A percentile compares a stretch with the other conserved stretches of the same genome.
Conservation (phyloP, 371 early-diverging fungal genomes). For the Mortierella sp. region DNA sequence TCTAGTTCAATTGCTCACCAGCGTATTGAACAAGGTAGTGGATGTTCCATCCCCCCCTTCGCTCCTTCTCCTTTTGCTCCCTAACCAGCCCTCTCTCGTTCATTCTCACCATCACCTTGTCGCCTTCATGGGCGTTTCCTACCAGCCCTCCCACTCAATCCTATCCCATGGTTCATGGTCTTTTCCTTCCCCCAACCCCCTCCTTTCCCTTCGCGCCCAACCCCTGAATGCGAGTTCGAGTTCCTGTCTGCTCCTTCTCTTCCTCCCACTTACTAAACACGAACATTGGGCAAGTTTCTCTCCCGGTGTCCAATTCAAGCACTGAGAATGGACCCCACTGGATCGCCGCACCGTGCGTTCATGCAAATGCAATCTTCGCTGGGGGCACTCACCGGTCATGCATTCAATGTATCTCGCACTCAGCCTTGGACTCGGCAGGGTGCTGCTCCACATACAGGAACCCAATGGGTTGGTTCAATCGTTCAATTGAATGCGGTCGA, state of each 20-base stretch:
- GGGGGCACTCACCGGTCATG: too few relatives aligned
- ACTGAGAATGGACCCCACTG: background rate
- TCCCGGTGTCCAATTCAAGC: too few relatives aligned
- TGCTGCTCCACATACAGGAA: too few relatives aligned
- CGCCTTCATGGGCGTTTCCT: too few relatives aligned
- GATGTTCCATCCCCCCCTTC: conserved; percentile 22
- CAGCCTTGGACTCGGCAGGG: too few relatives aligned
- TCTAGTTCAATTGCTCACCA: background rate
- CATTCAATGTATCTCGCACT: too few relatives aligned
- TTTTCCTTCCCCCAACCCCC: conserved; percentile 4
- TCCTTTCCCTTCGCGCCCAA: background rate
- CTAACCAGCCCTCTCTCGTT: too few relatives aligned
- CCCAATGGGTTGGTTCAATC: too few relatives aligned
- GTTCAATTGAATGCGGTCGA: too few relatives aligned
- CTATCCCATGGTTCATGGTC: conserved; percentile 18
- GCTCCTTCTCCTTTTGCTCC: background rate
- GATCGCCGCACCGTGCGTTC: conserved; percentile 4
- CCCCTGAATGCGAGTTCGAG: background rate
- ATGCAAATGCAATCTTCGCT: conserved; percentile 7
- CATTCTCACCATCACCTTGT: too few relatives aligned
- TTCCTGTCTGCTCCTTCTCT: background rate
- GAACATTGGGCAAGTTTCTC: too few relatives aligned
- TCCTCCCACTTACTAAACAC: background rate
- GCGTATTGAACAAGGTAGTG: background rate
- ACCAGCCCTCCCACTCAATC: too few relatives aligned